Percentiles rank a stretch among this genome's conserved stretches.
Evolutionary conservation across 352 stramenopile species (phyloP).

Genomic region (Phytophthora megakarya): DNA sequence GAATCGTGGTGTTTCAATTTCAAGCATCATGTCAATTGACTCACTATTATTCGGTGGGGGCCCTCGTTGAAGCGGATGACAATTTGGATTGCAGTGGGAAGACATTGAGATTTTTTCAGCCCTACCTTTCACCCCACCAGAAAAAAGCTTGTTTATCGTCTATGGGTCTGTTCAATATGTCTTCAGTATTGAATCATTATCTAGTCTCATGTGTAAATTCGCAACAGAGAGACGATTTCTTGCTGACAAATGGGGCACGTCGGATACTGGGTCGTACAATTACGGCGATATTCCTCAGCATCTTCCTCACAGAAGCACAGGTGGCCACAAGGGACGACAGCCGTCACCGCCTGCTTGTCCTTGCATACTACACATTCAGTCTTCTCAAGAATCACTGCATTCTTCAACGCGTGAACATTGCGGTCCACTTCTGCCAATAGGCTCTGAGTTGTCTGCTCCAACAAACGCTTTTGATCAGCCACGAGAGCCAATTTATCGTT

Average conservation of each 20-base stretch:
- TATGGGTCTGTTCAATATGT: too few relatives aligned
- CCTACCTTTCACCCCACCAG: too few relatives aligned
- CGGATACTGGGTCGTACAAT: constrained; percentile 46
- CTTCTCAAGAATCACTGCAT: constrained; percentile 58
- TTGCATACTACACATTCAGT: constrained; percentile 86
- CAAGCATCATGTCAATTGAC: too few relatives aligned
- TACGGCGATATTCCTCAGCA: constrained; percentile 66
- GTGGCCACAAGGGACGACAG: constrained; percentile 82
- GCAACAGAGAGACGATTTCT: constrained; percentile 80
- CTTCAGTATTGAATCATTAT: constrained; percentile 16
- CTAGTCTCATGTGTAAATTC: constrained; percentile 66
- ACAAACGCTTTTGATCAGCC: constrained; percentile 73
- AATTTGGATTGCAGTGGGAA: too few relatives aligned
- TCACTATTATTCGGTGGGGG: too few relatives aligned
- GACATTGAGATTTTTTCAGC: too few relatives aligned
- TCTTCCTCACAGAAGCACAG: constrained; percentile 87
- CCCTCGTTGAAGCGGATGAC: too few relatives aligned
- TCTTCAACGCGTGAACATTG: constrained; percentile 74
- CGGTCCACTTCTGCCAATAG: constrained; percentile 73
- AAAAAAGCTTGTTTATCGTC: too few relatives aligned
- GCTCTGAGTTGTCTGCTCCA: constrained; percentile 82
- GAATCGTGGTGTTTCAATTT: too few relatives aligned
- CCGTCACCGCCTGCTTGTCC: constrained; percentile 69
- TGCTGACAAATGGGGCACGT: constrained; percentile 82
- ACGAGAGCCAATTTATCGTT: constrained; percentile 66